Conservation (phyloP, 1,139 yeast species). For the Pichia sp. region DNA sequence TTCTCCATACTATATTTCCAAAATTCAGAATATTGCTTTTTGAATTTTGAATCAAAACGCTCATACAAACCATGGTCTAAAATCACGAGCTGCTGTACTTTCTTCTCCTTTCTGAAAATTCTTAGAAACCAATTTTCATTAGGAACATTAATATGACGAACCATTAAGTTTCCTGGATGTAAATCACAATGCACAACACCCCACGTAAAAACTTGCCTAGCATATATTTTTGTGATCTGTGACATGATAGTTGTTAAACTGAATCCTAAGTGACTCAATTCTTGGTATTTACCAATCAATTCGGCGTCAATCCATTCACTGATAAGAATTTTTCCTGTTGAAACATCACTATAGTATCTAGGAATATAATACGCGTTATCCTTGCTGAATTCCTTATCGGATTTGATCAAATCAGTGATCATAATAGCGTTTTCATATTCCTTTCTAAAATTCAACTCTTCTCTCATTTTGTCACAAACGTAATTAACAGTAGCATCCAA, state of each 20-base stretch:
- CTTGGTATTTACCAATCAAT: slow-evolving; percentile 41
- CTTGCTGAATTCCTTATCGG: slow-evolving; percentile 30
- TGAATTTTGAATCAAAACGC: slow-evolving; percentile 42
- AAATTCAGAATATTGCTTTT: slow-evolving; percentile 48
- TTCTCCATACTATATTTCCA: slow-evolving; percentile 59
- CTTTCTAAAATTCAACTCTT: slow-evolving; percentile 54
- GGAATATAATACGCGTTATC: slow-evolving; percentile 46
- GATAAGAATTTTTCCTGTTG: slow-evolving; percentile 47
- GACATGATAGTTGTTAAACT: slow-evolving; percentile 41
- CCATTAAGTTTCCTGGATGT: slow-evolving; percentile 72
- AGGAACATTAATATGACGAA: slow-evolving; percentile 32
- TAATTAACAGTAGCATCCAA: slow-evolving; percentile 49
- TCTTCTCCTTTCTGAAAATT: slow-evolving; percentile 3
- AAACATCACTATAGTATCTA: slow-evolving; percentile 36
- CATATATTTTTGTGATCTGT: slow-evolving; percentile 48
- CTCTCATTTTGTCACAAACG: slow-evolving; percentile 47
- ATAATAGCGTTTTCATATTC: slow-evolving; percentile 48
- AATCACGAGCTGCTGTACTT: slow-evolving; percentile 53
- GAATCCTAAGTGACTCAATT: slow-evolving; percentile 35
- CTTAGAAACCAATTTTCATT: slow-evolving; percentile 7
- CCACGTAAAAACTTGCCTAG: slow-evolving; percentile 65
- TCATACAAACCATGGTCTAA: slow-evolving; percentile 74
- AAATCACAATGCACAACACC: slow-evolving; percentile 79
- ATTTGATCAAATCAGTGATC: slow-evolving; percentile 28
- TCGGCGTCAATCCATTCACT: slow-evolving; percentile 77